Evolutionary conservation across 2,329 filamentous ascomycete species (phyloP), one percentile per base, ranked within the genome.

Genomic region (Sporothrix dimorphospora): DNA sequence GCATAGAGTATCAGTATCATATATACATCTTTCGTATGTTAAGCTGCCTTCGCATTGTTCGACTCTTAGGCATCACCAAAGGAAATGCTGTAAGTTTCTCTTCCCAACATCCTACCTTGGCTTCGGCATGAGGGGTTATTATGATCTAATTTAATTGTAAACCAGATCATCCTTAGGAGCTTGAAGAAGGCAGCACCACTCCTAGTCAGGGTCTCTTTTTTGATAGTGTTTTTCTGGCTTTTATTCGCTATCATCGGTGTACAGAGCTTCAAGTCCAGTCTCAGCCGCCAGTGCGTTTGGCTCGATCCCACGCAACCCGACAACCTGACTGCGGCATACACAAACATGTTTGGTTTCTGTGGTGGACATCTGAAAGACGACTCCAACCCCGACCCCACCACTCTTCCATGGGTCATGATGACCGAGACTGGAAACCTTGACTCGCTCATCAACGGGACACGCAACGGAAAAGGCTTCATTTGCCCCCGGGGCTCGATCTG

Each of bases 201-300:
- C 47, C 88, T 99, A 30, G 89, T 98, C 34, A 94, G 97, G 74
- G 94, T 99, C 42, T 94, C 93, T 1, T 98, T 99, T 79, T 85
- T 99, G 27, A 94, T 99, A 76, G 88, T 92, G 16, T 99, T 99
- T 82, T 99, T 99, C 82, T 99, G 96, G 96, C 87, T 99, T 55
- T 83, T 98, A 12, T 99, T 99, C 82, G 96, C 94, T 49, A 98
- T 99, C 74, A 91, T 99, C 72, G 97, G 96, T 6, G 92, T 99
- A 27, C 97, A 99, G 80, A 97, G 93, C 81, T 99, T 99, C 84
- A 95, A 95, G 81, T 91, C 92, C 9, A 95, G 92, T 80, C 81
- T 95, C 30, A 89, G 88, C 76, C 91, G 93, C 65, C 90, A 90
- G 74, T 96, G 93, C 79, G 90, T 94, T 40, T 96, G 92, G 92